Evolutionary conservation across 164 flowering plant species (phyloP), one percentile per base, ranked within the genome.

Genomic region (Houttuynia cordata): DNA sequence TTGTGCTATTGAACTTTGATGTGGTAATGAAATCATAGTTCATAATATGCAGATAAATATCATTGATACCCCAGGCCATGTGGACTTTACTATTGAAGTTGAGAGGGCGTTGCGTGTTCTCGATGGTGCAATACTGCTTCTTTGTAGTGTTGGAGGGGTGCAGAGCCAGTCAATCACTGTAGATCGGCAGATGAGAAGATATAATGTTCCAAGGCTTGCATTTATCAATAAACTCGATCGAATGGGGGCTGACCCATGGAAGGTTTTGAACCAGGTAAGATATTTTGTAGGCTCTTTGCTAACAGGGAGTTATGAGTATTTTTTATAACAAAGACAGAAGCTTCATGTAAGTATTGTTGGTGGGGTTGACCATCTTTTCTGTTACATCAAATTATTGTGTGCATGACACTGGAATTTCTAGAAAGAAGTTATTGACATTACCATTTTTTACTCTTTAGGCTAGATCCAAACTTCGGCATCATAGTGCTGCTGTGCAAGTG

Each of bases 181-280:
- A 64, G 99, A 94, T 71, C 73, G 99, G 59, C 99, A 91, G 74
- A 94, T 94, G 99, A 81, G 95, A 76, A 88, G 99, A 79, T 91
- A 94, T 66, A 95, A 86, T 68, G 99, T 94, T 57, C 97, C 99
- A 37, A 80, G 97, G 64, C 68, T 94, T 64, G 99, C 97, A 39
- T 94, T 94, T 72, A 91, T 94, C 7, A 94, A 94, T 73, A 94
- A 94, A 68, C 95, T 94, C 66, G 99, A 94, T 70, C 78, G 99
- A 42, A 94, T 94, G 99, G 99, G 99, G 69, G 99, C 99, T 22
- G 99, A 94, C 74, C 99, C 99, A 0, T 94, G 97, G 97, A 94
- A 88, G 72, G 99, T 94, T 68, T 80, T 94, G 47, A 80, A 71
- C 68, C 99, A 94, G 97, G 97, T 93, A 60, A 25, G 4, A 30